Conservation (phyloP, 192 early-diverging fungal species). For the Mortierella antarctica region DNA sequence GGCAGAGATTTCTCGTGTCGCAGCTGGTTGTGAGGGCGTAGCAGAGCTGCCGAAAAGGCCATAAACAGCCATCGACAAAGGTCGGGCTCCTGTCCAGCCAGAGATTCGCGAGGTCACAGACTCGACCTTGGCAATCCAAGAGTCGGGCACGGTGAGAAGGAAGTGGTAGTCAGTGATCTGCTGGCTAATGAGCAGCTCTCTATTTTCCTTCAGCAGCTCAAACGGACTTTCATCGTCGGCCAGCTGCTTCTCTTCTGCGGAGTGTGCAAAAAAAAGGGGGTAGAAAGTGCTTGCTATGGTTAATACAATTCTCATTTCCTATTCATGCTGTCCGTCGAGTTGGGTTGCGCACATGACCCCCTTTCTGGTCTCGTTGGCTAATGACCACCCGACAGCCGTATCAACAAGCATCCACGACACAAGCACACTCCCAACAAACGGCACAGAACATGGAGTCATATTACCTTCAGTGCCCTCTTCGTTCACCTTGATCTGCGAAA, state of each 20-base stretch:
- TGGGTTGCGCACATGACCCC: no score
- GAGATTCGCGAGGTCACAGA: conserved; percentile 47
- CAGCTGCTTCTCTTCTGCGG: conserved; percentile 36
- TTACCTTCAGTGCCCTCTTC: conserved; percentile 38
- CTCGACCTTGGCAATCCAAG: conserved; percentile 49
- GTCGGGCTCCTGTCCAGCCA: conserved; percentile 44
- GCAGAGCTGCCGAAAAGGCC: conserved; percentile 30
- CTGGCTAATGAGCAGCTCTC: conserved; percentile 32
- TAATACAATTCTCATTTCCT: background rate
- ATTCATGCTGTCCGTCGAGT: no score
- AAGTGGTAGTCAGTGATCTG: conserved; percentile 52
- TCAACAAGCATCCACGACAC: no score
- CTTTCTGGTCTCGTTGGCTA: background rate
- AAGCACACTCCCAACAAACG: background rate
- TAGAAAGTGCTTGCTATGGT: background rate
- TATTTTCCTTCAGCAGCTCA: conserved; percentile 33
- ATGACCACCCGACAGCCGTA: no score
- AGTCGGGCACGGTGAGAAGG: conserved; percentile 44
- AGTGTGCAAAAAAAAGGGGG: background rate
- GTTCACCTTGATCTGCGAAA: conserved; percentile 40
- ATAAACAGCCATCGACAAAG: conserved; percentile 50
- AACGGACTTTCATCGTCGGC: conserved; percentile 37
- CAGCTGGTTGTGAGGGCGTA: conserved; percentile 17
- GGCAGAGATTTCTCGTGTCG: conserved; percentile 37
- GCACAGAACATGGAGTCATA: background rate